A percentile compares a stretch with the other conserved stretches of the same genome.
Evolutionary conservation across 2,329 filamentous ascomycete genomes (phyloP).

Genomic region (Exophiala dermatitidis): DNA sequence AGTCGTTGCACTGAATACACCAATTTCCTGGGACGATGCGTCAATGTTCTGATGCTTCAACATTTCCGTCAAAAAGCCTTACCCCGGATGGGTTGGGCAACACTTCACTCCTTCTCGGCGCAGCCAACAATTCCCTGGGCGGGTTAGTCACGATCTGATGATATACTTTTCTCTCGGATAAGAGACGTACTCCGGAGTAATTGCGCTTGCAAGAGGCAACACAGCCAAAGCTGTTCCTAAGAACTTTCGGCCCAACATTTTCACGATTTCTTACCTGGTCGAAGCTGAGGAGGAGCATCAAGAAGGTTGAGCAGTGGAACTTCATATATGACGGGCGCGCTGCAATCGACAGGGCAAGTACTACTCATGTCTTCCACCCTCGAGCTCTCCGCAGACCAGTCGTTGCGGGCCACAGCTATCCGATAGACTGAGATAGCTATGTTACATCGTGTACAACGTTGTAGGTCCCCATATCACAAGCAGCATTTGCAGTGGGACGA

Average conservation of each 20-base stretch:
- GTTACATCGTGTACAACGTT: neutral
- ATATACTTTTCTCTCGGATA: neutral
- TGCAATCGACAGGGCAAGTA: too few relatives aligned
- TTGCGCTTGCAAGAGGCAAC: conserved; percentile 24
- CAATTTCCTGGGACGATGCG: conserved; percentile 33
- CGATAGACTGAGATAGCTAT: neutral
- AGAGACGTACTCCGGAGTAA: conserved; percentile 27
- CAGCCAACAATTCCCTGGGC: conserved; percentile 33
- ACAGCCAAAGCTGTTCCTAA: conserved; percentile 23
- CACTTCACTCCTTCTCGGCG: conserved; percentile 34
- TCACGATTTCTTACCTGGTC: neutral
- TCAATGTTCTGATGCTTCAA: neutral
- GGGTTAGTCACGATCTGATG: neutral
- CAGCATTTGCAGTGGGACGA: neutral
- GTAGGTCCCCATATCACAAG: neutral
- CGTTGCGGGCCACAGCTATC: conserved; percentile 1
- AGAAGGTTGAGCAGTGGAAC: too few relatives aligned
- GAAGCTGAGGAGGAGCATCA: neutral
- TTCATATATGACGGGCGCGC: too few relatives aligned
- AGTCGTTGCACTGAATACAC: conserved; percentile 54
- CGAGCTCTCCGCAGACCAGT: neutral
- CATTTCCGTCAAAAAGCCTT: conserved; percentile 16
- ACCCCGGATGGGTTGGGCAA: conserved; percentile 37
- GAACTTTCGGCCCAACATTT: neutral
- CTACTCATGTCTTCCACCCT: neutral